These are phyloP conservation scores for Eucalyptus curtisii DNA, from an alignment of 345 rosid genomes.

Conservation along the genomic window DNA sequence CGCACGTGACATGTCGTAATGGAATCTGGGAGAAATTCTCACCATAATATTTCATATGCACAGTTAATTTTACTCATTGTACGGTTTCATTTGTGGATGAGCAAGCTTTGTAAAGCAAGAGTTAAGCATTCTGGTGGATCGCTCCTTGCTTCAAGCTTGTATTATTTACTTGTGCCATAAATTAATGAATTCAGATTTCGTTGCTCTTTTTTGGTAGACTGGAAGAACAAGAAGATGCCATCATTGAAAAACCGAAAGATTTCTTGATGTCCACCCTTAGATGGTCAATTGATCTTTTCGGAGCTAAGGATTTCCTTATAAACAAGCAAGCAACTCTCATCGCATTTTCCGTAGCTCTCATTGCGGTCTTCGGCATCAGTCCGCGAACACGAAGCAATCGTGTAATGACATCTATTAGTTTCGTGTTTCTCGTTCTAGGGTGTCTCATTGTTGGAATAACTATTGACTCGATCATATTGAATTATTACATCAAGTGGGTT, in stretches of 20 bases:
- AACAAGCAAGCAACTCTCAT: background rate
- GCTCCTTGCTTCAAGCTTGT: background rate
- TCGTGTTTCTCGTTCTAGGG: too few species aligned
- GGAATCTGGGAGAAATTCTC: too few species aligned
- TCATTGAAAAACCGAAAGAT: too few species aligned
- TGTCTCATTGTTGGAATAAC: too few species aligned
- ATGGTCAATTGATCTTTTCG: background rate
- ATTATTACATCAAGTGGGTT: too few species aligned
- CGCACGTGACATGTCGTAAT: too few species aligned
- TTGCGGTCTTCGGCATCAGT: too few species aligned
- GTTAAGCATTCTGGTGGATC: background rate
- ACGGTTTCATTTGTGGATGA: background rate
- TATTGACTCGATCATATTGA: too few species aligned
- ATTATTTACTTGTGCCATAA: background rate
- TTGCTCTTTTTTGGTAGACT: background rate
- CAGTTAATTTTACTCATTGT: background rate
- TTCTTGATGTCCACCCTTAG: background rate
- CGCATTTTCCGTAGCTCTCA: background rate
- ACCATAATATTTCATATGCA: too few species aligned
- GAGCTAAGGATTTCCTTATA: background rate
- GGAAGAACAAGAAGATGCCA: background rate
- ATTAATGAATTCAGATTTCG: background rate
- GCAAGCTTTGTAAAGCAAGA: background rate
- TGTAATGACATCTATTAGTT: too few species aligned
- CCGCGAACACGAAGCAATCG: accelerated